Evolutionary conservation across 1,284 basidiomycete genomes (phyloP).

Genomic region (Ceratobasidium sp.): DNA sequence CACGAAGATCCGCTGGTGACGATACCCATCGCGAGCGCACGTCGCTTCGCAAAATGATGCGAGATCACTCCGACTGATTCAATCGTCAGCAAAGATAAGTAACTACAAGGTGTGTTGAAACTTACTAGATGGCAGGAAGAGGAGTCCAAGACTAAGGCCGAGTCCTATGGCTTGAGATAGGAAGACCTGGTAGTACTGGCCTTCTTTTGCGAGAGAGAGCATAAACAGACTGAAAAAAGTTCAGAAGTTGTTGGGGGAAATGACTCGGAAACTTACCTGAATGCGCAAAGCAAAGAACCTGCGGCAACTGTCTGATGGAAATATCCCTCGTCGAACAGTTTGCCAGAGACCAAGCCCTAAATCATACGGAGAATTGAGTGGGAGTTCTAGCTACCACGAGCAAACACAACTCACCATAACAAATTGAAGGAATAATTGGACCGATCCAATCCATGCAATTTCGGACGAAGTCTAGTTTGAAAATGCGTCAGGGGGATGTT

Average conservation of each 20-base stretch:
- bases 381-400: not conserved
- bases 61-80: constrained; percentile 65
- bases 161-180: constrained; percentile 62
- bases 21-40: constrained; percentile 66
- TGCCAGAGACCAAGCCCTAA: constrained; percentile 31
- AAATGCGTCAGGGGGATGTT: not conserved
- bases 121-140: constrained; percentile 58
- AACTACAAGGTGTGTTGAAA: not conserved
- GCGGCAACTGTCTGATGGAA: constrained; percentile 22
- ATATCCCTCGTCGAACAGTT: constrained; percentile 36
- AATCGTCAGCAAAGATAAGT: constrained; percentile 56
- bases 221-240: constrained; percentile 54
- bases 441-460: constrained; percentile 36
- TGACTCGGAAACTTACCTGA: not conserved
- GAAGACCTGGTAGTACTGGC: constrained; percentile 59
- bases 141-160: constrained; percentile 62
- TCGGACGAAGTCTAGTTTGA: constrained; percentile 16
- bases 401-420: constrained; percentile 15
- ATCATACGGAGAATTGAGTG: not conserved
- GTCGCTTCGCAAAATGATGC: constrained; percentile 65
- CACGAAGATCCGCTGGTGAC: constrained; percentile 63
- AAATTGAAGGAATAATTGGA: constrained; percentile 28
- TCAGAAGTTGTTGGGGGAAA: not conserved
- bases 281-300: constrained; percentile 32
- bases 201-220: constrained; percentile 57